A percentile compares a stretch with the other conserved stretches of the same genome.
Evolutionary conservation across 2,329 filamentous ascomycete species (phyloP).

Genomic region (Neospermospora avenae): DNA sequence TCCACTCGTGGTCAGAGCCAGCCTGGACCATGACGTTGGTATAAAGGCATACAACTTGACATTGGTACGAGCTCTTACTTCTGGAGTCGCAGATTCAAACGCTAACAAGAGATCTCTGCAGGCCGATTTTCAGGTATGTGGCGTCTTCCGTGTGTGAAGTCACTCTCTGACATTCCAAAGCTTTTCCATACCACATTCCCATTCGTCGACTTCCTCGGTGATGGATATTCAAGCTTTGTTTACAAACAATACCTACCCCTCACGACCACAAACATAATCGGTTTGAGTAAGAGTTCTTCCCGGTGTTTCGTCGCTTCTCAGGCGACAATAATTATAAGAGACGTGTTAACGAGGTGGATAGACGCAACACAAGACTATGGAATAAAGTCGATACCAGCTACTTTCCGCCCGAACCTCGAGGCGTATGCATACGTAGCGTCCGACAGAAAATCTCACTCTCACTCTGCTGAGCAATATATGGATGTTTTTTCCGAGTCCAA

Average conservation of each 20-base stretch:
- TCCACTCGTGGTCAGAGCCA: conserved; percentile 20
- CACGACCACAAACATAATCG: background rate
- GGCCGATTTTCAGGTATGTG: conserved; percentile 16
- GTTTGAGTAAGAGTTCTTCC: background rate
- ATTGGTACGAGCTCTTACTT: background rate
- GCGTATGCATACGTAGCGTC: conserved; percentile 11
- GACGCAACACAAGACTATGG: conserved; percentile 2
- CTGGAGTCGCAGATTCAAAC: background rate
- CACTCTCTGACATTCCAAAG: conserved; percentile 35
- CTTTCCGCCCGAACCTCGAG: conserved; percentile 11
- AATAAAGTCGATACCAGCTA: conserved; percentile 2
- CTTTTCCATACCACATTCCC: conserved; percentile 52
- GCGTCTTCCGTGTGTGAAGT: too few species aligned
- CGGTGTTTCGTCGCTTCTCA: background rate
- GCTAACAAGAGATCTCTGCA: background rate
- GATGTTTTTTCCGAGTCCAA: conserved; percentile 11
- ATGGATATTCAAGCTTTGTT: conserved; percentile 49
- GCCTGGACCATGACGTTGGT: conserved; percentile 25
- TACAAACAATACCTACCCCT: conserved; percentile 38
- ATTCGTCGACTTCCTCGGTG: conserved; percentile 50
- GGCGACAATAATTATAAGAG: background rate
- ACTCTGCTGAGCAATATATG: conserved; percentile 9
- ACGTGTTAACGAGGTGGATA: background rate
- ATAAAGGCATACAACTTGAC: conserved; percentile 6
- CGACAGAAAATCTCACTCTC: background rate